These are phyloP conservation scores for Diphasiastrum complanatum DNA, from an alignment of 83 land plant genomes.

Conservation along the genomic window DNA sequence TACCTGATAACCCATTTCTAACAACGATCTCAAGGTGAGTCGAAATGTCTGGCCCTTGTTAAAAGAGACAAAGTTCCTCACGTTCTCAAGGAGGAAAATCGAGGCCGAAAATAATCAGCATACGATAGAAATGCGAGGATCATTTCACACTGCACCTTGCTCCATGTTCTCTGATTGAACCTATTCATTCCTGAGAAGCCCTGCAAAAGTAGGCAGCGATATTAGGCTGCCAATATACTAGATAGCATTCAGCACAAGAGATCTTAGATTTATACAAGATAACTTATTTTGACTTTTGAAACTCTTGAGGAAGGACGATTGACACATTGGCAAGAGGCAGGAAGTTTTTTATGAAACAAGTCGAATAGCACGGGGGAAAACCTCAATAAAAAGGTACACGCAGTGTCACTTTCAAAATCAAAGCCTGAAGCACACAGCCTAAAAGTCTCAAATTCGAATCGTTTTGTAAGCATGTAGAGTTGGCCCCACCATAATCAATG, in stretches of 20 bases:
- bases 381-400: too few species aligned
- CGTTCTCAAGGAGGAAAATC: constrained; percentile 90
- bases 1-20: constrained; percentile 99
- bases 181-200: constrained; percentile 99
- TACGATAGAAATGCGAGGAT: constrained; percentile 87
- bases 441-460: too few species aligned
- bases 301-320: too few species aligned
- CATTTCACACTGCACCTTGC: constrained; percentile 99
- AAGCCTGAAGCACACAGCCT: too few species aligned
- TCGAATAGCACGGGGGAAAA: not conserved
- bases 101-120: constrained; percentile 92
- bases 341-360: too few species aligned
- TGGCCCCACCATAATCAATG: too few species aligned
- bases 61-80: constrained; percentile 89
- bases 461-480: too few species aligned
- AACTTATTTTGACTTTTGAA: too few species aligned
- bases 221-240: not conserved
- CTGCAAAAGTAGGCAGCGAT: constrained; percentile 32
- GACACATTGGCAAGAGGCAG: too few species aligned
- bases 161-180: constrained; percentile 92
- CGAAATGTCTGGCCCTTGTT: constrained; percentile 98
- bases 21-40: constrained; percentile 73
- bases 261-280: too few species aligned
- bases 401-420: too few species aligned
- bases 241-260: too few species aligned